Percentiles rank a stretch among this genome's conserved stretches.
Evolutionary conservation across 345 rosid genomes (phyloP).

Genomic region (Citrus medica): DNA sequence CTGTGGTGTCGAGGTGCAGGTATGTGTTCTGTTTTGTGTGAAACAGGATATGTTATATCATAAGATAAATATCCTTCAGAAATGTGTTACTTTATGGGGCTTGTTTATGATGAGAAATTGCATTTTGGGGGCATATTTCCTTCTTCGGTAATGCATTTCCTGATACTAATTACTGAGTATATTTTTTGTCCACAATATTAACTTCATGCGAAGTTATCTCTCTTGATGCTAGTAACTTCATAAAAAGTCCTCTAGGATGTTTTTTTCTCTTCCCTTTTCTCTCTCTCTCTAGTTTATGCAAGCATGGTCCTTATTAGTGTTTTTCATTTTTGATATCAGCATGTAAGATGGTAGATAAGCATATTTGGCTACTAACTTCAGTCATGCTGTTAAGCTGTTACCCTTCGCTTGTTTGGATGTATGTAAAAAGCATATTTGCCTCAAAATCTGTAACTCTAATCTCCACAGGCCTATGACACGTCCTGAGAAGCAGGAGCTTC

Average conservation of each 20-base stretch:
- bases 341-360: not conserved
- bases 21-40: constrained; percentile 4
- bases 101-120: not conserved
- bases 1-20: constrained; percentile 44
- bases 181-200: too few species aligned
- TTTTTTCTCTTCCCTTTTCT: not conserved
- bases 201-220: not conserved
- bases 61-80: not conserved
- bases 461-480: constrained; percentile 53
- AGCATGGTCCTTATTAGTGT: not conserved
- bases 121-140: not conserved
- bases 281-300: not conserved
- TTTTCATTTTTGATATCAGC: not conserved
- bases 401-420: not conserved
- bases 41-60: not conserved
- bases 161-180: too few species aligned
- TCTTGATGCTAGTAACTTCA: not conserved
- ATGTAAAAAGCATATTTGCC: not conserved
- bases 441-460: constrained; percentile 8
- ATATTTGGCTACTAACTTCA: not conserved
- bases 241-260: not conserved
- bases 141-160: not conserved
- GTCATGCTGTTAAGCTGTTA: not conserved
- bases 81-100: not conserved
- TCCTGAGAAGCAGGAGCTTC: constrained; percentile 45